Evolutionary conservation across 192 early-diverging fungal species (phyloP), one percentile per base, ranked within the genome.

Genomic region (Jimgerdemannia lactiflua): DNA sequence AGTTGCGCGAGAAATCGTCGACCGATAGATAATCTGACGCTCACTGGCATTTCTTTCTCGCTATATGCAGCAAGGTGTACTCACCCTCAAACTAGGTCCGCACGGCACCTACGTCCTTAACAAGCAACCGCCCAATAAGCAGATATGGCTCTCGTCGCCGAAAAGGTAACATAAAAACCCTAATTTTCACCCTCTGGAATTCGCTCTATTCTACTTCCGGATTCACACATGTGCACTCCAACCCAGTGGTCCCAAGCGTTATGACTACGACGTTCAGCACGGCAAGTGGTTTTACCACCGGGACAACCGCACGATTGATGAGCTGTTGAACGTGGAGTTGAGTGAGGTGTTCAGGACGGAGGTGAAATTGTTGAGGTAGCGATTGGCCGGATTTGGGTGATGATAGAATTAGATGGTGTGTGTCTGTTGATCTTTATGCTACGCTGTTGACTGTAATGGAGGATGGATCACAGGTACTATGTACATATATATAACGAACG

Each of bases 101-200:
- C 75, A 80, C 39, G 96, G 96, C 44, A 97, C 95, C 0, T 99
- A 96, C 78, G 98, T 99, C 1, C 82, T 99, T 75, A 99, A 99
- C 79, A 99, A 99, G 75, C 98, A 99, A 84, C 96, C 98, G 39
- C 96, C 98, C 3, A 99, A 98, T 83, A 94, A 92, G 77, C 98
- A 99, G 81, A 96, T 99, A 10, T 99, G 98, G 98, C 83, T 97
- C 18, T 98, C 96, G 49, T 98, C 96, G 39, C 98, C 98, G 2
- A 79, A 80, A 42, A 87, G 85, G 86, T 87, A 77, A 44, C 29
- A 29, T 29, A 29, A 29, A 29, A n/a, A n/a, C n/a, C 7, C 11
- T 17, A 29, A 69, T 69, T 69, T 41, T 64, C 43, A 64, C 18
- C 3, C 8, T 54, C 19, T 74, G 44, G 64, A 4, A 39, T 70